Evolutionary conservation across 1,284 basidiomycete genomes (phyloP).

Genomic region (Gomphus bonarii): DNA sequence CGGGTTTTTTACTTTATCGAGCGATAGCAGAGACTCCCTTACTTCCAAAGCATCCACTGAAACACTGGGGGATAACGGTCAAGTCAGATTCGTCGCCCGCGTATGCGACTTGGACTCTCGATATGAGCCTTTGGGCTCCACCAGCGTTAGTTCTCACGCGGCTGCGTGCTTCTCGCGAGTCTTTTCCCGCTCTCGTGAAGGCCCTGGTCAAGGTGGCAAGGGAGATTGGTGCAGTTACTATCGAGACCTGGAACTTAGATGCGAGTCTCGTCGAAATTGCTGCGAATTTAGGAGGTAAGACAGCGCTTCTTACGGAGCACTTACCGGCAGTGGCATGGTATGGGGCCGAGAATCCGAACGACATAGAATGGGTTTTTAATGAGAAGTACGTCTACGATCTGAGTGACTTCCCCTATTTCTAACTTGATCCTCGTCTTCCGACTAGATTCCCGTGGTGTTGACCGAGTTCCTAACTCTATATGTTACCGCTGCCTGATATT

Average conservation of each 20-base stretch:
- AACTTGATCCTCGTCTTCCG: background rate
- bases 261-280: slow-evolving; percentile 26
- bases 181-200: slow-evolving; percentile 31
- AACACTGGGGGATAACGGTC: slow-evolving; percentile 30
- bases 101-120: slow-evolving; percentile 47
- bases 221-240: slow-evolving; percentile 27
- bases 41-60: slow-evolving; percentile 14
- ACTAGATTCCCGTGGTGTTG: slow-evolving; percentile 14
- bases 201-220: slow-evolving; percentile 30
- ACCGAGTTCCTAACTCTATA: background rate
- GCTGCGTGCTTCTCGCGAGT: slow-evolving; percentile 26
- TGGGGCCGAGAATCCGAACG: slow-evolving; percentile 26
- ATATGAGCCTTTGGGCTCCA: slow-evolving; percentile 24
- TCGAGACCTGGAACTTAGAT: slow-evolving; percentile 49
- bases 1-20: slow-evolving; percentile 27
- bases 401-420: background rate
- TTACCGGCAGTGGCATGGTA: slow-evolving; percentile 51
- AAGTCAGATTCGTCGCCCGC: slow-evolving; percentile 12
- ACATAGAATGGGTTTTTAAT: slow-evolving; percentile 44
- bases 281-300: slow-evolving; percentile 27
- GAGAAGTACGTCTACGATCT: slow-evolving; percentile 32
- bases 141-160: slow-evolving; percentile 41
- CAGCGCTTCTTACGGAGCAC: slow-evolving; percentile 33
- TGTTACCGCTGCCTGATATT: too few species aligned
- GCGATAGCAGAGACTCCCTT: slow-evolving; percentile 15